Base-by-base conservation (phyloP, 1,284 basidiomycete genomes). In the Ceratobasidium sp. region DNA sequence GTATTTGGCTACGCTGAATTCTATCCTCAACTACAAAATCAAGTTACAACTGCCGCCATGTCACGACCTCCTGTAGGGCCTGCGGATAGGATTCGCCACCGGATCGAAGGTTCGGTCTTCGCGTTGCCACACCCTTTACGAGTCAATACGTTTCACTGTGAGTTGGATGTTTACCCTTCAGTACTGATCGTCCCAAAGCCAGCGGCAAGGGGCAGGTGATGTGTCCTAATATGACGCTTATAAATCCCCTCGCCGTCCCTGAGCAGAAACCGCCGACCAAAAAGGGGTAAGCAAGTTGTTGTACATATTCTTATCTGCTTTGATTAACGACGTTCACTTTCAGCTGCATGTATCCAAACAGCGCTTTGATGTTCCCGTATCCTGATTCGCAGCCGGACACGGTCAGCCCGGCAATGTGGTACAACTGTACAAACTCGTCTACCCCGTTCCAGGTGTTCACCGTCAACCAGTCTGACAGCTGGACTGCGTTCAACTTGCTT, bases 361-460 rank as follows among this genome's bases (percentile, higher is more conserved):
- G 61, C 34, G 48, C 68, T 24, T 14, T 71, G 7, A 49, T 59
- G 54, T 59, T 59, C 31, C 65, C 65, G 2, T 68, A 56, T 34
- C 51, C 65, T 34, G 65, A 56, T 1, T 68, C 65, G 9, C 59
- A 68, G 51, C 65, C 51, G 14, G 16, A 24, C 4, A 68, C 51
- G 1, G 65, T 68, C 24, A 37, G 53, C 9, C 22, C 65, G 9
- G 39, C 56, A 22, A 69, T 69, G 65, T 58, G 53, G 65, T 69
- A 39, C 39, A 58, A 69, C 37, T 69, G 65, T 27, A n/a, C 31
- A 4, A 56, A 69, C 37, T 41, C 51, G 53, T 37, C 29, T n/a
- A 69, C 65, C 9, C 31, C 49, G n/a, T 54, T 56, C 24, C 19
- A 69, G 51, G 65, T 69, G n/a, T 63, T 48, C 24, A 63, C 61